phyloP scores from a whole-genome alignment of 345 rosid species.

The Syzygium aromaticum region DNA sequence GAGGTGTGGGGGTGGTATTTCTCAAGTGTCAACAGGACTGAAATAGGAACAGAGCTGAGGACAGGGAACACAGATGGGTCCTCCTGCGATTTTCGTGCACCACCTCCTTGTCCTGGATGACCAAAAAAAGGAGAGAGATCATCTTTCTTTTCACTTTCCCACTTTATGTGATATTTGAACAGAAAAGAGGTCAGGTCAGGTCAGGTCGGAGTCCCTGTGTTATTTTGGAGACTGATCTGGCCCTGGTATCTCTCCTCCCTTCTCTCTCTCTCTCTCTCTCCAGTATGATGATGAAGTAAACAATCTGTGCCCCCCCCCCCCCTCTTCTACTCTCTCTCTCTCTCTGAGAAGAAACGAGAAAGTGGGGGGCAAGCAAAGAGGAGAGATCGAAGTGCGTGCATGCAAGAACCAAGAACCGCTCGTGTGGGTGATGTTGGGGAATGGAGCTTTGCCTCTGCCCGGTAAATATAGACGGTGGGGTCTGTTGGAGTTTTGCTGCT shows the following conservation, averaged over 20 bases:
- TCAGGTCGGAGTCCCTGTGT: background rate
- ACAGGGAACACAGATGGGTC: background rate
- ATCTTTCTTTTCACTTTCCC: background rate
- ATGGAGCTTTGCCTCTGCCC: background rate
- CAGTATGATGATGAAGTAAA: background rate
- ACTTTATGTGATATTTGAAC: background rate
- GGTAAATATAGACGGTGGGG: background rate
- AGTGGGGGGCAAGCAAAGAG: conserved; percentile 6
- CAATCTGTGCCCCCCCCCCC: no score
- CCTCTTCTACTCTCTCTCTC: background rate
- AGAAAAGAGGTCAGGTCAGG: background rate
- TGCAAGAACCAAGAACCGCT: conserved; percentile 33
- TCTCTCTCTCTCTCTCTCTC: background rate
- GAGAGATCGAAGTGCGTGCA: background rate
- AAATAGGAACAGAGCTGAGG: background rate
- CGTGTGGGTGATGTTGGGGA: conserved; percentile 46
- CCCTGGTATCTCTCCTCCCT: background rate
- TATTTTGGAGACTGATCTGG: background rate
- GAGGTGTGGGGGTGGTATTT: background rate
- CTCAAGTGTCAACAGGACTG: background rate
- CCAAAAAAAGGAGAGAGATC: background rate
- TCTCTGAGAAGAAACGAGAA: background rate
- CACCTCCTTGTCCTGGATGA: background rate
- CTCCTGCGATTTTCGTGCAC: background rate
- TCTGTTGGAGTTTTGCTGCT: conserved; percentile 9